Percentiles rank a stretch among this genome's conserved stretches.
Conservation (phyloP, 176 grass and related monocot species). For the Triticum urartu region DNA sequence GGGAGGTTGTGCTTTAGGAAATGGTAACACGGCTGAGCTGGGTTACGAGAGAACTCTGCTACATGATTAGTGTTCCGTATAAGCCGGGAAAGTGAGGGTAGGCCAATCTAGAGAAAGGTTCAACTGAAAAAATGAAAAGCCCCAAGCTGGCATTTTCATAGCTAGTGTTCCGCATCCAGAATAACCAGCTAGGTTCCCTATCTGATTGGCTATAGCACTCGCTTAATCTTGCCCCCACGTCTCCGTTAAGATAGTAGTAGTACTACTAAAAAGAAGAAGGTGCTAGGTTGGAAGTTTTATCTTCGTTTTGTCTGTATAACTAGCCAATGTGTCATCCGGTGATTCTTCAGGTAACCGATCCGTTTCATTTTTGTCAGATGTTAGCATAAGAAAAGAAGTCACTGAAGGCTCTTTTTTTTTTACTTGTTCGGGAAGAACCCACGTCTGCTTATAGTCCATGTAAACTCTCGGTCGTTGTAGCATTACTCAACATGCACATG, state of each 20-base stretch:
- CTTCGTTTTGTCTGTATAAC: background rate
- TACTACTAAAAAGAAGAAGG: background rate
- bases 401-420: no score
- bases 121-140: background rate
- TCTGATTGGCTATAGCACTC: slow-evolving; percentile 44
- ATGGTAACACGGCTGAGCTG: no score
- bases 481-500: no score
- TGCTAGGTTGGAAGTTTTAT: background rate
- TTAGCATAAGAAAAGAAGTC: no score
- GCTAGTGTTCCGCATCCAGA: background rate
- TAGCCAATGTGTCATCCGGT: background rate
- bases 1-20: background rate
- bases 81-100: slow-evolving; percentile 31
- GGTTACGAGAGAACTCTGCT: background rate
- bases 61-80: slow-evolving; percentile 3
- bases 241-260: background rate
- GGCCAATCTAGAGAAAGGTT: slow-evolving; percentile 20
- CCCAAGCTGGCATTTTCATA: slow-evolving; percentile 16
- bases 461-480: no score
- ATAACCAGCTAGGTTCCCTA: slow-evolving; percentile 2
- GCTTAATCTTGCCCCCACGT: background rate
- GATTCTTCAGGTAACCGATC: no score
- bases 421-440: no score
- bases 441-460: no score
- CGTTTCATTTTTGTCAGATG: no score